phyloP scores from a whole-genome alignment of 345 rosid genomes.

The Hypericum androsaemum region DNA sequence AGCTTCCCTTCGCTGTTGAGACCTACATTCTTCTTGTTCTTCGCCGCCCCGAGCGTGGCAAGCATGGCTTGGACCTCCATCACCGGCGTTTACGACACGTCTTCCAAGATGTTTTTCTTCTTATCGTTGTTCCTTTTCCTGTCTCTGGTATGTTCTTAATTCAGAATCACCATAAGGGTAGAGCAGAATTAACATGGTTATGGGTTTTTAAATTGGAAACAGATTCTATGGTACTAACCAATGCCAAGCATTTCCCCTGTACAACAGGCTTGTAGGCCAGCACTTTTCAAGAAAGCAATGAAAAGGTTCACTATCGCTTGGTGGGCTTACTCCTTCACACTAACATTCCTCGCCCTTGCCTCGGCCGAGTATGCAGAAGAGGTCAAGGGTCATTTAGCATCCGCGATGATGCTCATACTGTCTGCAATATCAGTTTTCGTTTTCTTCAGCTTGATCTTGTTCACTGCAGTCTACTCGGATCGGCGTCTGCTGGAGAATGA shows the following conservation, averaged over 20 bases:
- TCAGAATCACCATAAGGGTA: too few species aligned
- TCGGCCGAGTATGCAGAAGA: slow-evolving; percentile 45
- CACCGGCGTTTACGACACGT: slow-evolving; percentile 33
- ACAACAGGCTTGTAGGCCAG: slow-evolving; percentile 46
- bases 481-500: slow-evolving; percentile 24
- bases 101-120: slow-evolving; percentile 20
- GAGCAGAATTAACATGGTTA: too few species aligned
- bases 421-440: slow-evolving; percentile 38
- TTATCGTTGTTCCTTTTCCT: slow-evolving; percentile 33
- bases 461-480: slow-evolving; percentile 30
- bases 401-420: slow-evolving; percentile 31
- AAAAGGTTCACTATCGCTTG: slow-evolving; percentile 54
- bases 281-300: slow-evolving; percentile 53
- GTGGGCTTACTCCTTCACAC: slow-evolving; percentile 59
- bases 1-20: slow-evolving; percentile 33
- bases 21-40: slow-evolving; percentile 59
- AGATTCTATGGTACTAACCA: too few species aligned
- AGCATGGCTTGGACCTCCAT: slow-evolving; percentile 65
- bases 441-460: slow-evolving; percentile 40
- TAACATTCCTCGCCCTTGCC: slow-evolving; percentile 51
- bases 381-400: slow-evolving; percentile 24
- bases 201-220: too few species aligned
- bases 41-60: slow-evolving; percentile 58
- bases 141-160: slow-evolving; percentile 34
- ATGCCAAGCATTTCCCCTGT: background rate